phyloP scores from a whole-genome alignment of 495 filamentous ascomycete genomes.

The Aspergillus sclerotiicarbonarius region DNA sequence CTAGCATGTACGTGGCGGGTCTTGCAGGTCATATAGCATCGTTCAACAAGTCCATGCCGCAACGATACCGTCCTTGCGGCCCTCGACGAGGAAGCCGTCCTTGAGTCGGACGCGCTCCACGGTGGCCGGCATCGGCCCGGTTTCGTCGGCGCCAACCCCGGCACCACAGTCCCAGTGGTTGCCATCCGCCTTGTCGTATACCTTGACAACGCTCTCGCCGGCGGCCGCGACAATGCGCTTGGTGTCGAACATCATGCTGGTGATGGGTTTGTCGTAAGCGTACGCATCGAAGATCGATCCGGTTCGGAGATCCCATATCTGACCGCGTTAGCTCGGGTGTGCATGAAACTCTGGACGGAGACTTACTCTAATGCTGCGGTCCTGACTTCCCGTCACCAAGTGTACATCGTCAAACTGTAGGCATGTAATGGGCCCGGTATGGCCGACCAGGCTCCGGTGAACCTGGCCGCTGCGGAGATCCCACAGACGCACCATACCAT shows the following conservation, averaged over 20 bases:
- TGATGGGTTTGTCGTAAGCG: conserved; percentile 90
- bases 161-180: conserved; percentile 96
- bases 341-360: background rate
- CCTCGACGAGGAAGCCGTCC: conserved; percentile 93
- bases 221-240: conserved; percentile 89
- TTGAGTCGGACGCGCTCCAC: conserved; percentile 87
- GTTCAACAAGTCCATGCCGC: conserved; percentile 85
- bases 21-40: conserved; percentile 4
- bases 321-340: conserved; percentile 10
- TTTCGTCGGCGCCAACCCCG: conserved; percentile 63
- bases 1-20: conserved; percentile 10
- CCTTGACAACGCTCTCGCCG: conserved; percentile 89
- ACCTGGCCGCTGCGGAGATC: conserved; percentile 96
- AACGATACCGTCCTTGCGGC: conserved; percentile 81
- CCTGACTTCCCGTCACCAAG: conserved; percentile 88
- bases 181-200: conserved; percentile 96
- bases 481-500: conserved; percentile 97
- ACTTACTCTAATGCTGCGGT: conserved; percentile 91
- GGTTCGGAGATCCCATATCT: conserved; percentile 99
- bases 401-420: conserved; percentile 97
- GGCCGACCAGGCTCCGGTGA: conserved; percentile 90
- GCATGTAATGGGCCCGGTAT: conserved; percentile 92
- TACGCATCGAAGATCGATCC: conserved; percentile 96
- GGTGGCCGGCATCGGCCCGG: conserved; percentile 58
- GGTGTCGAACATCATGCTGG: conserved; percentile 96